Evolutionary conservation across 148 eudicot species (phyloP), one percentile per base, ranked within the genome.

Genomic region (Chenopodium album): DNA sequence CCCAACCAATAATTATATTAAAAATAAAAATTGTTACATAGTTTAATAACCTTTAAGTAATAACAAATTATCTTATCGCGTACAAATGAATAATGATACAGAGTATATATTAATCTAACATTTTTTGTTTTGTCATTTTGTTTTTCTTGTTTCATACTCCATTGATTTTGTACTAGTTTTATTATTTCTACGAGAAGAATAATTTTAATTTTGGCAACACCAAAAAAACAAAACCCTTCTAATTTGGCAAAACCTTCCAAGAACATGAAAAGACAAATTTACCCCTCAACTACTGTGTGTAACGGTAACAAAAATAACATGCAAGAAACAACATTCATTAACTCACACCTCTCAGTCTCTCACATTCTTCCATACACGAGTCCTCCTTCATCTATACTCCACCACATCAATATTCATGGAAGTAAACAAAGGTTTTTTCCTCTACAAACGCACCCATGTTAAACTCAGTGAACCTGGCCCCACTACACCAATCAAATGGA

Each of bases 341-440:
- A 70, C 17, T n/a, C 76, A 47, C 7, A 48, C 31, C 32, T 52
- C 52, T 50, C 82, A 79, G 26, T 29, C 32, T 52, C 52, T 50
- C 82, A 79, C 82, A 71, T 79, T 79, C 76, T 56, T 72, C 76
- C 76, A 79, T 22, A 52, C 75, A 67, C 75, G 14, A 69, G 75
- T 29, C 48, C 11, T 78, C 75, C 29, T 48, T 47, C 31, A 47
- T n/a, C 54, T 13, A 41, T 26, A 72, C 28, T 23, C 28, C 76
- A n/a, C 50, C 26, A 62, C 23, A 20, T 47, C 4, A 17, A 56
- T 66, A 56, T 70, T 70, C 75, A 46, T 72, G 54, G 75, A 72
- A 44, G 28, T 71, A 41, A 20, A 7, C 23, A 9, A 37, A 26
- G 0, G 29, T 28, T 22, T 72, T 44, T 44, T 72, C 56, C 29